Evolutionary conservation across 306 rosid species (phyloP).

Genomic region (Gastrolobium bilobum): DNA sequence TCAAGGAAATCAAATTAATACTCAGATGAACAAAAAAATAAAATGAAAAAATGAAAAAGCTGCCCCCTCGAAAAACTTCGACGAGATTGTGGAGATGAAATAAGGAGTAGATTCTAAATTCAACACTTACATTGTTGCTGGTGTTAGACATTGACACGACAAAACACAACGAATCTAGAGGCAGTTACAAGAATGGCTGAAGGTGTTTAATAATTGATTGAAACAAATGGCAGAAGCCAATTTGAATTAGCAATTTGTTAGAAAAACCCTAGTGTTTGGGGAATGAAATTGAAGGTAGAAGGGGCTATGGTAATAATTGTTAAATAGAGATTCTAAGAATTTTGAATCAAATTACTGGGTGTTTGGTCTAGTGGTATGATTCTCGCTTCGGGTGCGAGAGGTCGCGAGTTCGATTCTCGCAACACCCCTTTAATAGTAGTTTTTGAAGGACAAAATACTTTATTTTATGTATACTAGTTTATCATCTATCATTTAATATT

Average conservation of each 20-base stretch:
- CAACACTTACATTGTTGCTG: constrained; percentile 71
- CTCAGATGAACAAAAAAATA: not conserved
- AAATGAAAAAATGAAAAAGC: not conserved
- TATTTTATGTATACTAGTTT: too few relatives aligned
- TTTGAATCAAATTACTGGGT: not conserved
- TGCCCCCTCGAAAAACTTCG: not conserved
- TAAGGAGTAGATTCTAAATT: not conserved
- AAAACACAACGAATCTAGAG: not conserved
- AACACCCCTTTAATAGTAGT: constrained; percentile 51
- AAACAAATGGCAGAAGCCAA: not conserved
- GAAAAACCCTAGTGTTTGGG: constrained; percentile 44
- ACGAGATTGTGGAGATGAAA: not conserved
- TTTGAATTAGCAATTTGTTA: constrained; percentile 18
- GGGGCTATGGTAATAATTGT: too few relatives aligned
- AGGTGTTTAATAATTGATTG: constrained; percentile 2
- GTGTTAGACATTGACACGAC: constrained; percentile 63
- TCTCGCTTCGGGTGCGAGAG: constrained; percentile 82
- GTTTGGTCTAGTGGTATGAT: constrained; percentile 89
- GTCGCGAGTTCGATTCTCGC: constrained; percentile 79
- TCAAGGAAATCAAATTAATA: constrained; percentile 5
- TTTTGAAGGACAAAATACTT: too few relatives aligned
- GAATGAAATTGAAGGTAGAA: not conserved
- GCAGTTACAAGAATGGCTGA: not conserved
- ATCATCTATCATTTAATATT: too few relatives aligned
- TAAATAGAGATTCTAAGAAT: too few relatives aligned